Base-by-base conservation (phyloP, 1,284 basidiomycete genomes). In the Leccinum variabile region DNA sequence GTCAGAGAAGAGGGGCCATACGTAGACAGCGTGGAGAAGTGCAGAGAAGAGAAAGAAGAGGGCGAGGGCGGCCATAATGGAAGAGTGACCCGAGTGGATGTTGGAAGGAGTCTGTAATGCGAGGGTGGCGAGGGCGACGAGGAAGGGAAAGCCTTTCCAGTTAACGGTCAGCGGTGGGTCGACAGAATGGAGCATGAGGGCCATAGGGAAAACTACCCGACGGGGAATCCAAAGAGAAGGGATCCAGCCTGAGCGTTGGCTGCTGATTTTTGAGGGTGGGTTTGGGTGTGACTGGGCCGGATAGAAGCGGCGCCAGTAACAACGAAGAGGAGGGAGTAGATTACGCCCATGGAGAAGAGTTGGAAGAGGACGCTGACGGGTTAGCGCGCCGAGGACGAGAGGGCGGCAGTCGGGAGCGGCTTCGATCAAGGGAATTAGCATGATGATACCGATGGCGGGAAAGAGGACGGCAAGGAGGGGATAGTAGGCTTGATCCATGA, bases 91-190 rank as follows among this genome's bases (percentile, higher is more conserved):
- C 0, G 80, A 80, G n/a, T 72, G 65, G 7, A 63, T 32, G 59
- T 66, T 46, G 44, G 66, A 35, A 79, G 57, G 46, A 72, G 6
- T 33, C 54, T 64, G 58, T 72, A 62, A 22, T 5, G 18, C 41
- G 14, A 66, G 52, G 5, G 35, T 67, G 7, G 76, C 72, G 18
- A 78, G 6, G 46, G 71, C 72, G 52, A 78, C 68, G 63, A 70
- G 73, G 28, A 78, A 18, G 3, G 82, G 81, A 62, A 80, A 82
- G 16, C 71, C 62, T 60, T 83, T 82, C 82, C 82, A 84, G 37
- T 76, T 64, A 3, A 77, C 78, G 11, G 78, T 84, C 60, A 80
- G 67, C 22, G 59, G 59, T 4, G 79, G 72, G 53, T 75, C 74
- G 37, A 66, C 54, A 4, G 79, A 37, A 39, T 68, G n/a, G 62